Evolutionary conservation across 306 rosid genomes (phyloP).

Genomic region (Malus orientalis): DNA sequence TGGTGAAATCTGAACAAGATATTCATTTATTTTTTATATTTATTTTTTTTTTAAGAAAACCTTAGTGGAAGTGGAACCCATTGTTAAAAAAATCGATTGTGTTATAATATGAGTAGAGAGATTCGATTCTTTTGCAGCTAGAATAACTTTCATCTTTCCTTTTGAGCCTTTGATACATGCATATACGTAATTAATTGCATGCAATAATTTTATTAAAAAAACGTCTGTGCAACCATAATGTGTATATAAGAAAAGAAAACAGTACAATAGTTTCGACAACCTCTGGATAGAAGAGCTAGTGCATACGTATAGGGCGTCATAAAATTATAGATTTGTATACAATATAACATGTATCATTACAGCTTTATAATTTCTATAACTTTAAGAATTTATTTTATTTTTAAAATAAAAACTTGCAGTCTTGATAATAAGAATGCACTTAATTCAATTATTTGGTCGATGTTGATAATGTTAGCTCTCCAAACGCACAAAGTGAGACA

Average conservation of each 20-base stretch:
- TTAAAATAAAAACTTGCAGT: neutral
- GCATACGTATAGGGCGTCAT: neutral
- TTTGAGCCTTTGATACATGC: neutral
- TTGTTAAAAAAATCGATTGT: neutral
- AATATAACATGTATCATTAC: neutral
- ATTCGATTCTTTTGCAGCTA: too few relatives aligned
- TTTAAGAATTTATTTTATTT: neutral
- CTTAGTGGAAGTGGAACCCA: too few relatives aligned
- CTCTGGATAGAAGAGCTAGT: neutral
- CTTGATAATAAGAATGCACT: neutral
- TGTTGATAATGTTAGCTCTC: neutral
- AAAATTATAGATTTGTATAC: neutral
- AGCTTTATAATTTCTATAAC: neutral
- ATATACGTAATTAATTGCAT: neutral
- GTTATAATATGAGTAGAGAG: neutral
- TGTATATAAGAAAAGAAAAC: too few relatives aligned
- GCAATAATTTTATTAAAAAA: too few relatives aligned
- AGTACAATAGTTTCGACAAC: neutral
- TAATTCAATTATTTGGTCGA: neutral
- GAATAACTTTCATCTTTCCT: neutral
- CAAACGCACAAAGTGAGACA: neutral
- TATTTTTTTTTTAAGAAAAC: too few relatives aligned
- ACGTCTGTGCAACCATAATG: too few relatives aligned
- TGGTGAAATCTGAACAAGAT: conserved; percentile 2
- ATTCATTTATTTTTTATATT: neutral